Evolutionary conservation across 306 rosid species (phyloP), one percentile per base, ranked within the genome.

Genomic region (Purshia tridentata): DNA sequence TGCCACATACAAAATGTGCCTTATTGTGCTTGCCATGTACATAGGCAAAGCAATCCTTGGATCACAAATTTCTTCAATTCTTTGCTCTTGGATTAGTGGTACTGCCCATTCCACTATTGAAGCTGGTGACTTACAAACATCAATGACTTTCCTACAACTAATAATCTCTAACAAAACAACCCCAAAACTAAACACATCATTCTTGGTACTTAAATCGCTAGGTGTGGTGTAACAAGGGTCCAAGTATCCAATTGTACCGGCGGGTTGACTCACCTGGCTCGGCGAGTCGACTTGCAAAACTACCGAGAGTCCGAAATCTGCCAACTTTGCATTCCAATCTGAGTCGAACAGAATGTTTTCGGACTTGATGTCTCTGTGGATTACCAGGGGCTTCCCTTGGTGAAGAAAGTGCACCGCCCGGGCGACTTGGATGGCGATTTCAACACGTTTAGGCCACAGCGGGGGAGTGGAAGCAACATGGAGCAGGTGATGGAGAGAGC

Each of bases 311-410:
- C 94, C 94, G 23, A 89, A 89, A 69, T 89, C 94, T 0, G 86
- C 91, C n/a, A 89, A 39, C 67, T 81, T 89, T 0, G 86, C 79
- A 5, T 78, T 59, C 85, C 84, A 82, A 2, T 81, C 35, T 0
- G 86, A 81, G 49, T 86, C 94, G 13, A 89, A 86, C 72, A 89
- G 37, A 20, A 89, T 78, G 61, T 89, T 89, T 23, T 77, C 65
- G 0, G 89, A 78, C 72, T 88, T 88, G 22, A 88, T 72, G 40
- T 88, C 93, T 42, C 89, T 78, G 78, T 88, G 94, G n/a, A 89
- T 85, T 0, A 86, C 85, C 29, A 4, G 4, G n/a, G 83, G 87
- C 20, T 76, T 63, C 1, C 68, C 70, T 47, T 81, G 76, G 41
- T 89, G 94, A 61, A 89, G 89, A 42, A 81, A 84, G 5, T 69